These are phyloP conservation scores for Colletotrichum tabaci DNA, from an alignment of 2,329 filamentous ascomycete species.

Conservation along the genomic window DNA sequence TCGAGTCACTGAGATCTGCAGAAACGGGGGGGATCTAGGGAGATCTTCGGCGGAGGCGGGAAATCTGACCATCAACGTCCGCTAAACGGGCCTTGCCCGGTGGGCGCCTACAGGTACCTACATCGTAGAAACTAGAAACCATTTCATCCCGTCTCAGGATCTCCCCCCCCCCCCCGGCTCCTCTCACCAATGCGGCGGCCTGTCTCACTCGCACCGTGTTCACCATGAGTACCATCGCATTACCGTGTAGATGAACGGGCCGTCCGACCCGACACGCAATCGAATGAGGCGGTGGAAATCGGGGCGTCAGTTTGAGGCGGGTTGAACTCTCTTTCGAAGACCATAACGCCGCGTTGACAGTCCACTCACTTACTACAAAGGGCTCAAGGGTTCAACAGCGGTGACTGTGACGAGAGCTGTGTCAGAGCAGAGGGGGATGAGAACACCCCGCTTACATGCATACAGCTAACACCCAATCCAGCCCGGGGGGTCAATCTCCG, in stretches of 20 bases:
- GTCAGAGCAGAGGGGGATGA: conserved; percentile 43
- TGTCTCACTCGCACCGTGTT: conserved; percentile 33
- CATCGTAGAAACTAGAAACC: too few relatives aligned
- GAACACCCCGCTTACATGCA: conserved; percentile 51
- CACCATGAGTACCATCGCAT: background rate
- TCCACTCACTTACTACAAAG: too few relatives aligned
- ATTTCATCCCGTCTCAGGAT: background rate
- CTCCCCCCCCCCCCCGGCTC: conserved; percentile 16
- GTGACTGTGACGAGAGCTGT: too few relatives aligned
- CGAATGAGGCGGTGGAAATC: background rate
- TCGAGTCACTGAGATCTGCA: too few relatives aligned
- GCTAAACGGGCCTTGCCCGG: background rate
- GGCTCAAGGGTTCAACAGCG: too few relatives aligned
- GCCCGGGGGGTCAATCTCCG: background rate
- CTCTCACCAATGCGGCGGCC: conserved; percentile 2
- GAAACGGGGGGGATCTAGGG: too few relatives aligned
- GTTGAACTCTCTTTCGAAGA: background rate
- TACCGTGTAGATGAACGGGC: background rate
- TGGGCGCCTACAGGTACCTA: background rate
- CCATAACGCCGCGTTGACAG: background rate
- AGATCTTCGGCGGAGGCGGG: background rate
- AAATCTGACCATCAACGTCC: conserved; percentile 24
- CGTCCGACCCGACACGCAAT: background rate
- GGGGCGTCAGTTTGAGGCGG: too few relatives aligned
- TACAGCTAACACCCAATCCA: background rate